phyloP scores from a whole-genome alignment of 257 asterid species.

The Nemophila menziesii region DNA sequence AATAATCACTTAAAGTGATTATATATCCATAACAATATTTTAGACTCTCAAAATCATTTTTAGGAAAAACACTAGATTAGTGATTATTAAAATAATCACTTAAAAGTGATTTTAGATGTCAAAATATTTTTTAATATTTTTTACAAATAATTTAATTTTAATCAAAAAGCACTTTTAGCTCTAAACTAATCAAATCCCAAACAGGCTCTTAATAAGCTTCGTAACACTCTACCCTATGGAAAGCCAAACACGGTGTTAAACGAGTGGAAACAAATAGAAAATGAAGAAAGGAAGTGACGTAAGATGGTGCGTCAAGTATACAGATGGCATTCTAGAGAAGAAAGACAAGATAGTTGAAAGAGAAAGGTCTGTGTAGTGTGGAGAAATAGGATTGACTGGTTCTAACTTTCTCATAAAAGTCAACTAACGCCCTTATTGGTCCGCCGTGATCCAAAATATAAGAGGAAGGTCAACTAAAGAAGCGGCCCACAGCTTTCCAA shows the following conservation, averaged over 20 bases:
- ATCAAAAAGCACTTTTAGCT: too few species aligned
- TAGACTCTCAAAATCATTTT: too few species aligned
- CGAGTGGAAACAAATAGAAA: slow-evolving; percentile 8
- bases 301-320: slow-evolving; percentile 28
- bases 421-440: slow-evolving; percentile 7
- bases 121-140: too few species aligned
- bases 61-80: too few species aligned
- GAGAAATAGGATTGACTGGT: slow-evolving; percentile 29
- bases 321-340: slow-evolving; percentile 9
- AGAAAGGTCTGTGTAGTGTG: slow-evolving; percentile 1
- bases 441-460: slow-evolving; percentile 18
- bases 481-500: slow-evolving; percentile 18
- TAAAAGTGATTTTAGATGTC: too few species aligned
- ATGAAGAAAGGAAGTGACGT: slow-evolving; percentile 11
- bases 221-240: too few species aligned
- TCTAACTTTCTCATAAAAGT: slow-evolving; percentile 5
- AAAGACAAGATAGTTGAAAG: not conserved
- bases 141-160: too few species aligned
- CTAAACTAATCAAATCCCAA: too few species aligned
- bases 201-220: too few species aligned
- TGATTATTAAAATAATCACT: too few species aligned
- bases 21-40: too few species aligned
- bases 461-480: slow-evolving; percentile 15
- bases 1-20: too few species aligned
- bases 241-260: slow-evolving; percentile 10